Evolutionary conservation across 2,329 filamentous ascomycete genomes (phyloP).

Genomic region (Pseudopithomyces maydicus): DNA sequence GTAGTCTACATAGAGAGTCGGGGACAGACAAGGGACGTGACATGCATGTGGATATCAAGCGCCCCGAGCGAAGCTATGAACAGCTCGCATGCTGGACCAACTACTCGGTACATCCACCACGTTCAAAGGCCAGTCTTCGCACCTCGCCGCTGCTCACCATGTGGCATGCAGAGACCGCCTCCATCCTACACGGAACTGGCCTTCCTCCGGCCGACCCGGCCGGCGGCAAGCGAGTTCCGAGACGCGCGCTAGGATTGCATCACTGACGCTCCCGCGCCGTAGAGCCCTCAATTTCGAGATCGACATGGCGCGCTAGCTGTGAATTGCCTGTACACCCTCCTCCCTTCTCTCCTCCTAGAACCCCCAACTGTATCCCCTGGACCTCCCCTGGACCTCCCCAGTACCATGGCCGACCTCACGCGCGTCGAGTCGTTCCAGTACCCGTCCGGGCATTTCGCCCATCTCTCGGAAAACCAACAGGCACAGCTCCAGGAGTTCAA

Average conservation of each 20-base stretch:
- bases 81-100: no score
- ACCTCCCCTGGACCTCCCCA: neutral
- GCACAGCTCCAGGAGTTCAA: slow-evolving; percentile 75
- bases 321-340: neutral
- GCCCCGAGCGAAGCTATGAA: no score
- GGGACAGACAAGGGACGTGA: no score
- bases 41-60: no score
- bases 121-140: no score
- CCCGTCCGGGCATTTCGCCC: slow-evolving; percentile 79
- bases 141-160: no score
- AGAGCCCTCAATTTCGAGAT: slow-evolving; percentile 16
- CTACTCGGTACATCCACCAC: no score
- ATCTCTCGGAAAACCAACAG: slow-evolving; percentile 73
- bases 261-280: slow-evolving; percentile 31
- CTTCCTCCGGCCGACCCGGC: neutral
- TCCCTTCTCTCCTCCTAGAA: slow-evolving; percentile 4
- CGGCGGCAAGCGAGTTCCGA: neutral
- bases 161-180: no score
- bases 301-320: slow-evolving; percentile 29
- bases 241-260: slow-evolving; percentile 7
- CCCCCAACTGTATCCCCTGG: neutral
- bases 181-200: no score
- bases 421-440: slow-evolving; percentile 58
- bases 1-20: no score
- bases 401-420: slow-evolving; percentile 40